Conservation (phyloP, 148 eudicot genomes). For the Rhododendron ferrugineum region DNA sequence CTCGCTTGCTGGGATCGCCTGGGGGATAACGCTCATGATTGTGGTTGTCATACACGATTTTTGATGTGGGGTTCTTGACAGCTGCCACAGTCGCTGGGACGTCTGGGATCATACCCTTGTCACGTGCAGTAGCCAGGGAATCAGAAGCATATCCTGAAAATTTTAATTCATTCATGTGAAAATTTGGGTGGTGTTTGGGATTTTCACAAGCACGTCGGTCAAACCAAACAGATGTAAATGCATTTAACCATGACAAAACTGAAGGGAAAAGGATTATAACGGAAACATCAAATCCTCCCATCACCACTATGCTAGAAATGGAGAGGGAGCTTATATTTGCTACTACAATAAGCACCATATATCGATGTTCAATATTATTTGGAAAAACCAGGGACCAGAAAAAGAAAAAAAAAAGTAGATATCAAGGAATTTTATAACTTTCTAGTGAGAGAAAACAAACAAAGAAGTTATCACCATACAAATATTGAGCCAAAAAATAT, state of each 20-base stretch:
- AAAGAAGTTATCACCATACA: not conserved
- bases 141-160: constrained; percentile 23
- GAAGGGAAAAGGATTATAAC: not conserved
- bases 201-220: not conserved
- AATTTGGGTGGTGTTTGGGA: not conserved
- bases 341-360: not conserved
- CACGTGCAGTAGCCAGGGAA: constrained; percentile 17
- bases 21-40: constrained; percentile 32
- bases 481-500: not conserved
- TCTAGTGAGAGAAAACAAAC: not conserved
- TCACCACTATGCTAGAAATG: not conserved
- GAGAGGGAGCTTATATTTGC: not conserved
- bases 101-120: constrained; percentile 11
- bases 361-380: not conserved
- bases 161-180: not conserved
- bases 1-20: constrained; percentile 32
- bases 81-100: constrained; percentile 24
- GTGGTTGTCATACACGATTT: constrained; percentile 24
- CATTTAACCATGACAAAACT: not conserved
- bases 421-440: not conserved
- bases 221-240: not conserved
- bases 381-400: not conserved
- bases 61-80: constrained; percentile 25
- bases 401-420: not conserved
- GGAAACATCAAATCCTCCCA: not conserved